A percentile compares a stretch with the other conserved stretches of the same genome.
Conservation (phyloP, 768 basidiomycete species). For the Chiua virens region DNA sequence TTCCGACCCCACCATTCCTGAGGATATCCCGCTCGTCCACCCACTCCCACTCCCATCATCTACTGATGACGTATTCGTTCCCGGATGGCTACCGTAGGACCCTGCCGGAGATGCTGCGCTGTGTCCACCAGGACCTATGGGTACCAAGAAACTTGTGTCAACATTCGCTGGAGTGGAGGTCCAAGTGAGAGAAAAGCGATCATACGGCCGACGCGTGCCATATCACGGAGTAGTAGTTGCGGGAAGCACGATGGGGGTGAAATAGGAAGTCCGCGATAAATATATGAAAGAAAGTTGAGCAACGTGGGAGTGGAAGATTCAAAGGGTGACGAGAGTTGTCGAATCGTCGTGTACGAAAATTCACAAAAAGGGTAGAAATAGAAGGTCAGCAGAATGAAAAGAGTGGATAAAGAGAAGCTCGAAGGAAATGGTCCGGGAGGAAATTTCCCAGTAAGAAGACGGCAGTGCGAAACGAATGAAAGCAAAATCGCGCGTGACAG, state of each 20-base stretch:
- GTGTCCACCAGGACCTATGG: slow-evolving; percentile 17
- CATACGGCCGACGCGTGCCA: not conserved
- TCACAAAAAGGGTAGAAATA: not conserved
- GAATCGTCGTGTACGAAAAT: slow-evolving; percentile 6
- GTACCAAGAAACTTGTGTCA: slow-evolving; percentile 4
- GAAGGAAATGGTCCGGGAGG: not conserved
- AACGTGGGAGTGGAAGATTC: not conserved
- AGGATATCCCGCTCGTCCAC: slow-evolving; percentile 12
- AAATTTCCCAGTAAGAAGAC: not conserved
- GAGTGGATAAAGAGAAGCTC: not conserved
- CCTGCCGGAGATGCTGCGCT: slow-evolving; percentile 21
- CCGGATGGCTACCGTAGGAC: slow-evolving; percentile 24
- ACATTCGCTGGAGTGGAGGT: not conserved
- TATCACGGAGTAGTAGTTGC: not conserved
- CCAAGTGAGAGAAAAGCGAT: not conserved
- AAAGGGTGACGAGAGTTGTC: not conserved
- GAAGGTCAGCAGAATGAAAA: slow-evolving; percentile 1
- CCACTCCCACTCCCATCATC: slow-evolving; percentile 16
- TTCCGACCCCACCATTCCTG: slow-evolving; percentile 6
- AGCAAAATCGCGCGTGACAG: not conserved
- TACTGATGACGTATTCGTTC: slow-evolving; percentile 21
- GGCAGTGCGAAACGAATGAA: slow-evolving; percentile 9
- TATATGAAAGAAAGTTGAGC: not conserved
- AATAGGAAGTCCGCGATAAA: too few relatives aligned
- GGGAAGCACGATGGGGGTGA: not conserved